phyloP scores from a whole-genome alignment of 345 rosid species.

The Corchorus olitorius region DNA sequence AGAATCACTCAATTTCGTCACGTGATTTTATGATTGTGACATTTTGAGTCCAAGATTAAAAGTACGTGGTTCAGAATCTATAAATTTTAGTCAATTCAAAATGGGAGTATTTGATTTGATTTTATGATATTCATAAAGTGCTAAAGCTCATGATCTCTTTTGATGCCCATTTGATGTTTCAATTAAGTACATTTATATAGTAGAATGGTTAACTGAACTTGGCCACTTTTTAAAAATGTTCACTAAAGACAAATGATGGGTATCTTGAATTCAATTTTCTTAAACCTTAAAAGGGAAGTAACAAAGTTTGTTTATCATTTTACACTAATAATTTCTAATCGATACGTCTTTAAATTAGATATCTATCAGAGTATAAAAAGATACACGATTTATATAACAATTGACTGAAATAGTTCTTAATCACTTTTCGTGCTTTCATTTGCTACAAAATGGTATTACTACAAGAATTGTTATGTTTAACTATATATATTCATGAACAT shows the following conservation, averaged over 20 bases:
- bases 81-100: constrained; percentile 24
- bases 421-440: neutral
- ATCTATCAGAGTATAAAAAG: neutral
- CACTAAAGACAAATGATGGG: neutral
- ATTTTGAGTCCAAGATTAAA: neutral
- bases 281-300: neutral
- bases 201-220: constrained; percentile 19
- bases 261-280: neutral
- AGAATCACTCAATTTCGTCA: neutral
- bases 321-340: neutral
- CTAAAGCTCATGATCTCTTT: neutral
- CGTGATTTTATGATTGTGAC: constrained; percentile 17
- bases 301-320: neutral
- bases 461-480: neutral
- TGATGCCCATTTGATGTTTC: neutral
- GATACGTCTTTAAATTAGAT: neutral
- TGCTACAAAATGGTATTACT: too few species aligned
- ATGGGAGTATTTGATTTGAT: neutral
- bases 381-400: neutral
- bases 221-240: neutral
- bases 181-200: neutral
- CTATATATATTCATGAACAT: neutral
- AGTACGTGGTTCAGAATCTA: neutral
- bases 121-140: neutral
- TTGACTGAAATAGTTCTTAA: neutral